Evolutionary conservation across 2,329 filamentous ascomycete genomes (phyloP).

Genomic region (Triangularia setosa): DNA sequence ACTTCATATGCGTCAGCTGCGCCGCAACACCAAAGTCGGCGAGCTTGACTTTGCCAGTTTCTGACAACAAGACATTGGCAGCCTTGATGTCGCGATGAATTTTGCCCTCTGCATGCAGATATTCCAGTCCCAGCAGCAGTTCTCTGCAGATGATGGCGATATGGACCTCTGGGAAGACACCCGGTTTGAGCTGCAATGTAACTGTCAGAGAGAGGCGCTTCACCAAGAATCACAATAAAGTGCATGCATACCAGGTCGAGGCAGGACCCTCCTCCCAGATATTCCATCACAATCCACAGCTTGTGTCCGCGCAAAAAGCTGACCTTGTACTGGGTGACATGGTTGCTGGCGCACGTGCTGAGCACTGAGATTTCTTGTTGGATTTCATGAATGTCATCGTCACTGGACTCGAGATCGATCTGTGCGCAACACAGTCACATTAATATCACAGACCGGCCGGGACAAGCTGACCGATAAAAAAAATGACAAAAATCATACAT

Average conservation of each 20-base stretch:
- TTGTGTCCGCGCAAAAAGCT: slow-evolving; percentile 96
- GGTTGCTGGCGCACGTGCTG: slow-evolving; percentile 89
- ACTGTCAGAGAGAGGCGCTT: neutral
- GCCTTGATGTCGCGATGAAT: slow-evolving; percentile 97
- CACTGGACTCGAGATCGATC: slow-evolving; percentile 98
- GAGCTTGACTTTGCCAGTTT: slow-evolving; percentile 86
- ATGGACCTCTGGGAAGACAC: slow-evolving; percentile 80
- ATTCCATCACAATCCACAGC: slow-evolving; percentile 99
- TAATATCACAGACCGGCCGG: neutral
- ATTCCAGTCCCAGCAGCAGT: slow-evolving; percentile 83
- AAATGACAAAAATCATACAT: slow-evolving; percentile 55
- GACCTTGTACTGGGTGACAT: slow-evolving; percentile 92
- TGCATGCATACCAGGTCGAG: slow-evolving; percentile 69
- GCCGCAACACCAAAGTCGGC: slow-evolving; percentile 97
- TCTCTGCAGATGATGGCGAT: slow-evolving; percentile 94
- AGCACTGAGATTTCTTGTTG: slow-evolving; percentile 95
- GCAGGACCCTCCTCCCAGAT: slow-evolving; percentile 89
- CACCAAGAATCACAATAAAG: neutral
- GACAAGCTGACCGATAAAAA: neutral
- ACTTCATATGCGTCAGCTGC: slow-evolving; percentile 96
- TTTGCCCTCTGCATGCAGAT: slow-evolving; percentile 89
- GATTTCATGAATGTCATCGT: slow-evolving; percentile 97
- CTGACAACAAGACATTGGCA: slow-evolving; percentile 90
- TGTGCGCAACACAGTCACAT: slow-evolving; percentile 36
- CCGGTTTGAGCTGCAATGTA: slow-evolving; percentile 71